These are phyloP conservation scores for Cryptococcus floricola DNA, from an alignment of 1,284 basidiomycete genomes.

Conservation along the genomic window DNA sequence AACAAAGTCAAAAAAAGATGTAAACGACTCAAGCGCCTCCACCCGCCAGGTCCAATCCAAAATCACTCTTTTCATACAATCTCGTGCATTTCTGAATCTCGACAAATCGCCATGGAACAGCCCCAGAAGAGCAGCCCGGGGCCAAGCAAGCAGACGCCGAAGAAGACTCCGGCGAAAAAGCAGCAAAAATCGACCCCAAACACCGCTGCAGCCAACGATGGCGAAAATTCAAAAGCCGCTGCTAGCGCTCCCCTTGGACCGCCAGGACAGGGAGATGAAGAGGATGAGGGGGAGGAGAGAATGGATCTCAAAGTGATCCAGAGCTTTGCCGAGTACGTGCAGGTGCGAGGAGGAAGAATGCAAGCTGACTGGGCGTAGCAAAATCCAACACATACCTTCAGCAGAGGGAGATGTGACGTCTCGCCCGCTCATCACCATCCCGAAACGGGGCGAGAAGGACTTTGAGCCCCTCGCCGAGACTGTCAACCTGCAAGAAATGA, in stretches of 20 bases:
- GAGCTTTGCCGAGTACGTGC: slow-evolving; percentile 17
- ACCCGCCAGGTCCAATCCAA: slow-evolving; percentile 13
- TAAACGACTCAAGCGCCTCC: slow-evolving; percentile 1
- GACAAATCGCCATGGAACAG: neutral
- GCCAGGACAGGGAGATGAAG: slow-evolving; percentile 9
- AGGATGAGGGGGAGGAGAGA: slow-evolving; percentile 19
- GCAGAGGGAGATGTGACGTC: slow-evolving; percentile 8
- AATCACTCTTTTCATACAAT: slow-evolving; percentile 8
- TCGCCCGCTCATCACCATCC: slow-evolving; percentile 58
- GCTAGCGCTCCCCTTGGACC: neutral
- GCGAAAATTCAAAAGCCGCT: neutral
- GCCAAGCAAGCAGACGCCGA: slow-evolving; percentile 8
- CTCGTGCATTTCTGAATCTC: neutral
- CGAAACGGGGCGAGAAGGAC: slow-evolving; percentile 91
- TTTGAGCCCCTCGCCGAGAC: slow-evolving; percentile 71
- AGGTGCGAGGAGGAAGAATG: neutral
- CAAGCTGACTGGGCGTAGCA: slow-evolving; percentile 18
- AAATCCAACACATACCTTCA: slow-evolving; percentile 39
- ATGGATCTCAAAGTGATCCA: slow-evolving; percentile 20
- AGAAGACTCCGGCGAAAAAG: slow-evolving; percentile 3
- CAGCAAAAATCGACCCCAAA: neutral
- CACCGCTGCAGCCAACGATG: neutral
- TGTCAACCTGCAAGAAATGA: slow-evolving; percentile 63
- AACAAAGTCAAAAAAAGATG: neutral
- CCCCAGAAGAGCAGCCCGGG: neutral